A percentile compares a stretch with the other conserved stretches of the same genome.
These are phyloP conservation scores for Cenchrus purpureus DNA, from an alignment of 176 grass and related monocot species.

Conservation along the genomic window DNA sequence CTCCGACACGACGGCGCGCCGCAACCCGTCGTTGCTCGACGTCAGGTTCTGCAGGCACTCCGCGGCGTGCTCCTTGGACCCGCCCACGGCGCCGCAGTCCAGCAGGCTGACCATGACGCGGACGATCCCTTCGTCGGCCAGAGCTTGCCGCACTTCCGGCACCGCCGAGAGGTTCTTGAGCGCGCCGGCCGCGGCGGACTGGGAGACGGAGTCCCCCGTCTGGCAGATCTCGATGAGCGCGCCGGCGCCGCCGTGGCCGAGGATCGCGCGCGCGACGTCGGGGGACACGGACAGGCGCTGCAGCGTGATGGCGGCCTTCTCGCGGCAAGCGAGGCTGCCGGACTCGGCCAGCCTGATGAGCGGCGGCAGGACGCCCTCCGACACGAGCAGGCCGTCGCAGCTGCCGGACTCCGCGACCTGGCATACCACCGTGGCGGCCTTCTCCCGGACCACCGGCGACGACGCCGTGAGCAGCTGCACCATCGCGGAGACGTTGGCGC, in stretches of 20 bases:
- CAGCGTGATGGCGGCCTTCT: constrained; percentile 80
- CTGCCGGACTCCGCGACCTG: constrained; percentile 57
- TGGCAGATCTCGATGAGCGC: constrained; percentile 83
- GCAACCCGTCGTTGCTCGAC: constrained; percentile 52
- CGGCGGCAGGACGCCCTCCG: constrained; percentile 74
- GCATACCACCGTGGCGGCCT: constrained; percentile 68
- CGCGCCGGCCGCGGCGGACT: constrained; percentile 67
- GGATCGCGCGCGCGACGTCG: constrained; percentile 59
- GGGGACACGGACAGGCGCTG: constrained; percentile 67
- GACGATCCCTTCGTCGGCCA: constrained; percentile 76
- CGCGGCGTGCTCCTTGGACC: constrained; percentile 79
- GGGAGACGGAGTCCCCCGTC: constrained; percentile 70
- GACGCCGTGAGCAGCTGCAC: constrained; percentile 82
- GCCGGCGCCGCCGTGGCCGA: constrained; percentile 69
- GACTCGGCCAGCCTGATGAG: constrained; percentile 88
- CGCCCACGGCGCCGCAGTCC: constrained; percentile 54
- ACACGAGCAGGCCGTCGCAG: constrained; percentile 70
- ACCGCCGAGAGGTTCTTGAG: constrained; percentile 77
- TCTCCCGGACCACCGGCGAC: constrained; percentile 69
- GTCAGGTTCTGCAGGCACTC: constrained; percentile 91
- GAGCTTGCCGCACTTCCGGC: constrained; percentile 60
- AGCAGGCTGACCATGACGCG: constrained; percentile 73
- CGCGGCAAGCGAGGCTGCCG: constrained; percentile 67
- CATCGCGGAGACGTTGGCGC: constrained; percentile 70
- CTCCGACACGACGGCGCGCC: constrained; percentile 68